Evolutionary conservation across 169 alveolate genomes (phyloP), one percentile per base, ranked within the genome.

Genomic region (Babesia gibsoni): DNA sequence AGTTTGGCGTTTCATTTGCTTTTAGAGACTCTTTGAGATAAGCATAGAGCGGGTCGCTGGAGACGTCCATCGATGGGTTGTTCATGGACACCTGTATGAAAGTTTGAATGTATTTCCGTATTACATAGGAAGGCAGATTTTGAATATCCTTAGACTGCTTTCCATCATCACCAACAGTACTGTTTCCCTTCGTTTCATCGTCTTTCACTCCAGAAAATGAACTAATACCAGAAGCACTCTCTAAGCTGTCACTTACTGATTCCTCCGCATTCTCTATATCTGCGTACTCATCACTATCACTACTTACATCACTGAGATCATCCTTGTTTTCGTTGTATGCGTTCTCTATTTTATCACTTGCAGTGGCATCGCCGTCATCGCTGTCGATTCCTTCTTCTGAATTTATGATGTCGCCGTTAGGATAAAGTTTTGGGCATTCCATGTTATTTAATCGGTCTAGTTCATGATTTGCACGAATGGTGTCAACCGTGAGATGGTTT

Each of bases 41-140:
- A 7, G 2, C 25, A 36, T 61, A 61, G 1, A 61, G 29, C 3
- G 42, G 42, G 41, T 61, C 72, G 7, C n/a, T 42, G 0, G 72
- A 6, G 32, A 9, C 22, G 30, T 61, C 29, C 59, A n/a, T 61
- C n/a, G 22, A 9, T 0, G 46, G 35, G 30, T 61, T 46, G 58
- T 61, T 49, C 72, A 61, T 61, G n/a, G 72, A 61, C 20, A 18
- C 50, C 33, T 61, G 72, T 25, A 61, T 58, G 29, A 43, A 61
- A 5, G n/a, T 35, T 20, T 61, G 72, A 4, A 61, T 37, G 14
- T 27, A 10, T 20, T 43, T 45, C 59, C 58, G 42, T 2, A 61
- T 56, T 42, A 5, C 20, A n/a, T 25, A 14, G 25, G 23, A 0
- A 25, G 56, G 18, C 18, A 61, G 25, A 4, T 30, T 33, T 3